Conservation (phyloP, 192 early-diverging fungal genomes). For the Geranomyces michiganensis region DNA sequence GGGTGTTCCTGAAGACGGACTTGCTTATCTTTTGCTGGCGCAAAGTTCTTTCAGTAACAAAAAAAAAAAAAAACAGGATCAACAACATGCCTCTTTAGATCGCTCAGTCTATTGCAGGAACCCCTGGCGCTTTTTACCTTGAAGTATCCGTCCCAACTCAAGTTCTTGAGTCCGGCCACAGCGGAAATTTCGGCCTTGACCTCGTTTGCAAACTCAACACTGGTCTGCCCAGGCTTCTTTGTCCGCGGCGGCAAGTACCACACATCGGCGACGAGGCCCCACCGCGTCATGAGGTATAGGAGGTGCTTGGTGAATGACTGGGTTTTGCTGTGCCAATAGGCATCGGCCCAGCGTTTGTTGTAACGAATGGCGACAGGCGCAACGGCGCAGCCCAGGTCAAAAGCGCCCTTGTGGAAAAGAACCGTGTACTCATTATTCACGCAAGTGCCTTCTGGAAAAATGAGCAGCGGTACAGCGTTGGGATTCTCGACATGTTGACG, state of each 20-base stretch:
- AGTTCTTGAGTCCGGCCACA: slow-evolving; percentile 53
- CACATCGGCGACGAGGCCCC: slow-evolving; percentile 59
- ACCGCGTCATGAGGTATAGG: slow-evolving; percentile 63
- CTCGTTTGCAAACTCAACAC: slow-evolving; percentile 56
- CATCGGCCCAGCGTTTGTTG: slow-evolving; percentile 57
- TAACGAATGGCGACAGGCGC: slow-evolving; percentile 60
- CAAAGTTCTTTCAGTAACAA: slow-evolving; percentile 26
- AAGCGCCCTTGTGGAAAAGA: slow-evolving; percentile 64
- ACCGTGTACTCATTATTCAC: slow-evolving; percentile 63
- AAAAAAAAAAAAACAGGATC: slow-evolving; percentile 4
- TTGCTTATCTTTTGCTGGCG: slow-evolving; percentile 46
- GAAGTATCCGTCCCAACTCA: slow-evolving; percentile 63
- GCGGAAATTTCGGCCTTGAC: slow-evolving; percentile 59
- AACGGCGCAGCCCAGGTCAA: slow-evolving; percentile 54
- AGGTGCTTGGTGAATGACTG: slow-evolving; percentile 56
- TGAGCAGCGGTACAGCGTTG: slow-evolving; percentile 47
- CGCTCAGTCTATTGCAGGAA: slow-evolving; percentile 6
- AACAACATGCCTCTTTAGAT: slow-evolving; percentile 2
- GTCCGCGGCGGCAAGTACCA: slow-evolving; percentile 53
- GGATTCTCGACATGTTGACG: slow-evolving; percentile 48
- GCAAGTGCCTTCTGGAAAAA: slow-evolving; percentile 64
- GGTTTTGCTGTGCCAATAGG: slow-evolving; percentile 59
- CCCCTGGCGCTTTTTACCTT: slow-evolving; percentile 35
- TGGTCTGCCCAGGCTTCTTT: slow-evolving; percentile 39
- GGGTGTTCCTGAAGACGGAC: slow-evolving; percentile 41